phyloP scores from a whole-genome alignment of 768 basidiomycete species.

The Clitopilus passeckerianus region DNA sequence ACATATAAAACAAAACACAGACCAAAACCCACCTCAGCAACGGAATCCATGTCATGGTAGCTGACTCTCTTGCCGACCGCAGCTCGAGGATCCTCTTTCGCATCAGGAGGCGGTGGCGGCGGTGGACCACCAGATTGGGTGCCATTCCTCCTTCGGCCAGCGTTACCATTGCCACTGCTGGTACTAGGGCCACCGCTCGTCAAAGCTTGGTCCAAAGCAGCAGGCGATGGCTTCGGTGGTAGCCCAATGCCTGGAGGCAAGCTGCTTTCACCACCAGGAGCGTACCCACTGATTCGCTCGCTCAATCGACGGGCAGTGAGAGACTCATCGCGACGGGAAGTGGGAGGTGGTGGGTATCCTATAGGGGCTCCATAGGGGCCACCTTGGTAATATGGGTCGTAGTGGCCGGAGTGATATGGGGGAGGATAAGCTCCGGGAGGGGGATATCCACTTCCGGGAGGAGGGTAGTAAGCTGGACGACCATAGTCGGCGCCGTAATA shows the following conservation, averaged over 20 bases:
- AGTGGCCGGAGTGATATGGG: conserved; percentile 22
- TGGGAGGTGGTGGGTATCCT: conserved; percentile 29
- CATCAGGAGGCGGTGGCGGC: conserved; percentile 82
- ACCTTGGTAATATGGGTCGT: conserved; percentile 23
- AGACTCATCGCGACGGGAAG: conserved; percentile 53
- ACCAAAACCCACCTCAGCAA: conserved; percentile 56
- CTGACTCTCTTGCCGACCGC: conserved; percentile 85
- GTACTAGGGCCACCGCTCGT: conserved; percentile 47
- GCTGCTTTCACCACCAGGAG: conserved; percentile 34
- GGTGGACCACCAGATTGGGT: conserved; percentile 44
- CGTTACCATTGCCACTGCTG: conserved; percentile 35
- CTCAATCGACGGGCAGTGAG: conserved; percentile 63
- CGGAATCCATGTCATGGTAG: conserved; percentile 94
- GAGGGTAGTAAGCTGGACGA: conserved; percentile 8
- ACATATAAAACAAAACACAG: conserved; percentile 1
- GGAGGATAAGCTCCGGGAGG: conserved; percentile 40
- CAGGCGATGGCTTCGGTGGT: conserved; percentile 70
- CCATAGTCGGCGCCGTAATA: conserved; percentile 34
- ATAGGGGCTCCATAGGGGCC: conserved; percentile 32
- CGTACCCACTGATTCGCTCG: conserved; percentile 78
- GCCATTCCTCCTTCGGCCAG: conserved; percentile 27
- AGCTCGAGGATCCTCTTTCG: conserved; percentile 89
- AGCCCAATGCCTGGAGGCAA: conserved; percentile 68
- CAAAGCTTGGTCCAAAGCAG: conserved; percentile 46
- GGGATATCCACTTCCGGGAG: conserved; percentile 8